Conservation (phyloP, 2,329 filamentous ascomycete genomes). For the Cladosporium sp. region DNA sequence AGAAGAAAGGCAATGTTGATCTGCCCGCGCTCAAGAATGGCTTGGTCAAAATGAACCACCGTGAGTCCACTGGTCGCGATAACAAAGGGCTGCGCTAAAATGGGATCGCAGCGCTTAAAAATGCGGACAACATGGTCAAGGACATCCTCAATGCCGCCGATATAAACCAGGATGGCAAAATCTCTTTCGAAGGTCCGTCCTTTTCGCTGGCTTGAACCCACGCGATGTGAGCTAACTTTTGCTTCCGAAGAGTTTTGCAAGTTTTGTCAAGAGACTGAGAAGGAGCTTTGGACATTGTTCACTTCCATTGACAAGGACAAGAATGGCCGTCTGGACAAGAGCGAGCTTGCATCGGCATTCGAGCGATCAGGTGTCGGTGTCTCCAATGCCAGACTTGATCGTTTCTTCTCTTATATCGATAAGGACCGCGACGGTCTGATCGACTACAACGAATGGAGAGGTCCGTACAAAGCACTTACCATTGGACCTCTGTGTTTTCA, state of each 20-base stretch:
- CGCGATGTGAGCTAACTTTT: constrained; percentile 12
- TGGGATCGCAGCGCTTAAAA: constrained; percentile 64
- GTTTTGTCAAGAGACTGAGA: constrained; percentile 85
- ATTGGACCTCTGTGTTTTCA: not conserved
- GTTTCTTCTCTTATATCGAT: constrained; percentile 89
- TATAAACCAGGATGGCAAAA: constrained; percentile 79
- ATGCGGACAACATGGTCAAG: constrained; percentile 79
- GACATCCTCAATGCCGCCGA: constrained; percentile 81
- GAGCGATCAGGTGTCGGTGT: constrained; percentile 72
- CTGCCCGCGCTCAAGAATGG: constrained; percentile 79
- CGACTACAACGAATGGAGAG: constrained; percentile 88
- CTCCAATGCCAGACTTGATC: constrained; percentile 69
- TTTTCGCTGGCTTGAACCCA: not conserved
- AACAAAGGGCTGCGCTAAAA: constrained; percentile 15
- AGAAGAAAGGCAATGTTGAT: constrained; percentile 74
- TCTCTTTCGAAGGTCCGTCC: constrained; percentile 74
- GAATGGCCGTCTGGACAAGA: constrained; percentile 80
- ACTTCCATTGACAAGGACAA: constrained; percentile 78
- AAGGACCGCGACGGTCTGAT: constrained; percentile 82
- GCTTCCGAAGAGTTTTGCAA: constrained; percentile 69
- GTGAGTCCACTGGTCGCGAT: constrained; percentile 50
- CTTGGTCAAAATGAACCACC: constrained; percentile 84
- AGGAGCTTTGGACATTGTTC: constrained; percentile 77
- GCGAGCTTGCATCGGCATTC: constrained; percentile 78
- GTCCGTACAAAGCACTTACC: constrained; percentile 43